Percentiles rank a stretch among this genome's conserved stretches.
Evolutionary conservation across 2,329 filamentous ascomycete genomes (phyloP).

Genomic region (Aspergillus sp.): DNA sequence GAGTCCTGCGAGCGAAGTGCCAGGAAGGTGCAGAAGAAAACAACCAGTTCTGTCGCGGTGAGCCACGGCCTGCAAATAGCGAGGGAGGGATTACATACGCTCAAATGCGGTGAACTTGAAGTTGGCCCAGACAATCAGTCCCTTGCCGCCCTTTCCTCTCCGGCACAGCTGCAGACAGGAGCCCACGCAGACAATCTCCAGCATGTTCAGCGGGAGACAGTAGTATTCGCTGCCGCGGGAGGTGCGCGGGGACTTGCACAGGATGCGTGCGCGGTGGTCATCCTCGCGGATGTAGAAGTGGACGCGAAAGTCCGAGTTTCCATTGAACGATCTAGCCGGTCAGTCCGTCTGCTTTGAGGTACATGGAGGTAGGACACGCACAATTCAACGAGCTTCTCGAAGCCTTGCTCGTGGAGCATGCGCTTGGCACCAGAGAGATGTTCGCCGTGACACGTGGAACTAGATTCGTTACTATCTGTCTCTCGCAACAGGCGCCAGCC

Average conservation of each 20-base stretch:
- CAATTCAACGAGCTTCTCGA: constrained; percentile 40
- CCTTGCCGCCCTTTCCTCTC: constrained; percentile 33
- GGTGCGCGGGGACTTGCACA: constrained; percentile 49
- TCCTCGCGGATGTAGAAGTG: constrained; percentile 52
- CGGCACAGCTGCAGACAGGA: constrained; percentile 42
- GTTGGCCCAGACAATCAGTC: constrained; percentile 52
- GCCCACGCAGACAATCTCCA: constrained; percentile 37
- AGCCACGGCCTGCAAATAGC: neutral
- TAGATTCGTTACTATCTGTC: constrained; percentile 15
- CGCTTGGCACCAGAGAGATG: constrained; percentile 25
- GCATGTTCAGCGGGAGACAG: constrained; percentile 52
- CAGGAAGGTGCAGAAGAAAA: constrained; percentile 57
- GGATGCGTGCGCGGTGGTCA: constrained; percentile 54
- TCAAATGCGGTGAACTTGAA: constrained; percentile 57
- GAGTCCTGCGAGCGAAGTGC: constrained; percentile 59
- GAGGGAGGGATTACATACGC: constrained; percentile 34
- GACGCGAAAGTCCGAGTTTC: constrained; percentile 43
- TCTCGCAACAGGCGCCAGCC: constrained; percentile 6
- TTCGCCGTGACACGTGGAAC: constrained; percentile 37
- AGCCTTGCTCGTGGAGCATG: constrained; percentile 33
- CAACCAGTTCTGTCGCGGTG: constrained; percentile 48
- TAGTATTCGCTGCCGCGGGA: constrained; percentile 43
- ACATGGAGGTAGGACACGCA: constrained; percentile 19
- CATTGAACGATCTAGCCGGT: constrained; percentile 46
- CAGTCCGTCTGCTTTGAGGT: neutral